These are phyloP conservation scores for Selenicereus undatus DNA, from an alignment of 148 eudicot species.

Conservation along the genomic window DNA sequence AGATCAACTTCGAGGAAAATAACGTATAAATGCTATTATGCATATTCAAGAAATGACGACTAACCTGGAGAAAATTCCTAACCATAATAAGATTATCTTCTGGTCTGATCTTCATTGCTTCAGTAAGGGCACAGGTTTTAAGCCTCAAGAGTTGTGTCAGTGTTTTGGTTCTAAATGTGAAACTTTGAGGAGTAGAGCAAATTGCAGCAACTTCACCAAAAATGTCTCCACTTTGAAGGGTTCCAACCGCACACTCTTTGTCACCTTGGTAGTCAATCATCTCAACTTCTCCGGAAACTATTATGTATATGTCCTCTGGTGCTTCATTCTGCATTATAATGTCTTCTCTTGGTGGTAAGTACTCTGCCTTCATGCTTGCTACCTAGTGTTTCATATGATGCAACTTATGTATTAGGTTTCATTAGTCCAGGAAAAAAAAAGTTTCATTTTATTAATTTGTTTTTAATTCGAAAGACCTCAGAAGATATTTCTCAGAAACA, in stretches of 20 bases:
- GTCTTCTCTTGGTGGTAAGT: conserved; percentile 85
- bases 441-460: too few relatives aligned
- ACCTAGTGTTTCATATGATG: conserved; percentile 35
- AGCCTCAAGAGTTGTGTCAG: conserved; percentile 71
- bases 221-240: conserved; percentile 50
- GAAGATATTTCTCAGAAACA: too few relatives aligned
- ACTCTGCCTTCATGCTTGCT: conserved; percentile 75
- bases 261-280: conserved; percentile 49
- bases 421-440: too few relatives aligned
- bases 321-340: conserved; percentile 73
- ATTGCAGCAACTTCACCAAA: conserved; percentile 88
- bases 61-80: conserved; percentile 70
- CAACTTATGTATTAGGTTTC: too few relatives aligned
- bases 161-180: conserved; percentile 66
- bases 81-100: conserved; percentile 56
- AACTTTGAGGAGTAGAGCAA: conserved; percentile 60
- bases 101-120: conserved; percentile 53
- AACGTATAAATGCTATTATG: too few relatives aligned
- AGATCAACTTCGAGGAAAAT: too few relatives aligned
- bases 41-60: conserved; percentile 6
- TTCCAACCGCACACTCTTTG: conserved; percentile 45
- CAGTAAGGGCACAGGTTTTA: conserved; percentile 44
- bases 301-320: conserved; percentile 65
- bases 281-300: conserved; percentile 81
- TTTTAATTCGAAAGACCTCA: too few relatives aligned